Conservation (phyloP, 2,329 filamentous ascomycete species). For the Coniosporium tulheliwenetii region DNA sequence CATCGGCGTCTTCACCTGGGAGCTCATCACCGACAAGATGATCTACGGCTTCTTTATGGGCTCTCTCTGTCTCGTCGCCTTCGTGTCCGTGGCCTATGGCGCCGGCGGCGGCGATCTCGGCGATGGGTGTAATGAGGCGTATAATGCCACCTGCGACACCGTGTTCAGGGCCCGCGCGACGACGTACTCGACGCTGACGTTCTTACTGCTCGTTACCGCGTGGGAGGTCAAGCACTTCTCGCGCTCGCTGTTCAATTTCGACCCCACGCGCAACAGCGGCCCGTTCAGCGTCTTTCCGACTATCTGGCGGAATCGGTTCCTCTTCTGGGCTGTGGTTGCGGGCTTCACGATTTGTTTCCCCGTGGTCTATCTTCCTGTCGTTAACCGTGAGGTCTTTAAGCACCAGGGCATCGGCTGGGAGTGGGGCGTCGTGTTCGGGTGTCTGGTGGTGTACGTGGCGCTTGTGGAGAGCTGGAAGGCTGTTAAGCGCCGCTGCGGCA, state of each 20-base stretch:
- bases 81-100: slow-evolving; percentile 27
- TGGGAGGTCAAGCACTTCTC: slow-evolving; percentile 32
- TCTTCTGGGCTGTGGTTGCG: slow-evolving; percentile 26
- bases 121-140: slow-evolving; percentile 26
- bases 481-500: slow-evolving; percentile 16
- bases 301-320: slow-evolving; percentile 25
- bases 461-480: slow-evolving; percentile 30
- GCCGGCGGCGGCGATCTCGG: slow-evolving; percentile 26
- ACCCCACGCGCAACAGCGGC: slow-evolving; percentile 16
- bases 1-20: slow-evolving; percentile 27
- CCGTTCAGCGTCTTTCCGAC: slow-evolving; percentile 21
- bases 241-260: slow-evolving; percentile 28
- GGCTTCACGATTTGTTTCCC: slow-evolving; percentile 26
- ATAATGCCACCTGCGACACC: slow-evolving; percentile 23
- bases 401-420: slow-evolving; percentile 28
- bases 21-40: slow-evolving; percentile 31
- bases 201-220: slow-evolving; percentile 28
- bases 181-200: slow-evolving; percentile 27
- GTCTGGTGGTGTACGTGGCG: slow-evolving; percentile 22
- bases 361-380: slow-evolving; percentile 28
- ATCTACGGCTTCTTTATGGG: slow-evolving; percentile 32
- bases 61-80: slow-evolving; percentile 26
- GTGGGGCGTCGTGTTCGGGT: slow-evolving; percentile 27
- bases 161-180: slow-evolving; percentile 29
- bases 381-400: slow-evolving; percentile 30